These are phyloP conservation scores for Rhodotorula sp. DNA, from an alignment of 1,284 basidiomycete species.

Conservation along the genomic window DNA sequence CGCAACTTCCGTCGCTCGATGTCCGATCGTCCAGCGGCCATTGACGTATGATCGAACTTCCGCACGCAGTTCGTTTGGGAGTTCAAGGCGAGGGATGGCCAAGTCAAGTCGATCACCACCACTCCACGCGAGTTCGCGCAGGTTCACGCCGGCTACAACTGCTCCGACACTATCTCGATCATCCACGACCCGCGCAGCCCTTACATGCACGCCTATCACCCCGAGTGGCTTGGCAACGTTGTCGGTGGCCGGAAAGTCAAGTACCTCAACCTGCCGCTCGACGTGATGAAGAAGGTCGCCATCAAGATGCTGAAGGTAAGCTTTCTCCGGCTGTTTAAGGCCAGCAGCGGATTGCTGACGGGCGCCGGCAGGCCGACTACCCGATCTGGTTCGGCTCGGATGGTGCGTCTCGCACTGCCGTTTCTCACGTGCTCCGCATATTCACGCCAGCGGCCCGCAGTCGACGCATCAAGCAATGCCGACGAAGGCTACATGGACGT, in stretches of 20 bases:
- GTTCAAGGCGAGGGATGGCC: slow-evolving; percentile 71
- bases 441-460: not conserved
- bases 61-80: slow-evolving; percentile 70
- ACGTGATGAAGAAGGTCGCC: slow-evolving; percentile 73
- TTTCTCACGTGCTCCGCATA: too few relatives aligned
- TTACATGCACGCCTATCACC: slow-evolving; percentile 79
- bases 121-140: slow-evolving; percentile 71
- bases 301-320: slow-evolving; percentile 54
- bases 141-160: slow-evolving; percentile 47
- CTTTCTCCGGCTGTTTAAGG: too few relatives aligned
- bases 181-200: slow-evolving; percentile 91
- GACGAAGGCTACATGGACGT: slow-evolving; percentile 57
- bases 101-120: slow-evolving; percentile 69
- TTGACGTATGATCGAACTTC: rapidly evolving
- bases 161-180: slow-evolving; percentile 74
- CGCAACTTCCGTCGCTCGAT: not conserved
- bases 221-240: slow-evolving; percentile 87
- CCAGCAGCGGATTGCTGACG: not conserved
- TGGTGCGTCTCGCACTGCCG: slow-evolving; percentile 44
- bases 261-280: slow-evolving; percentile 81
- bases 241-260: slow-evolving; percentile 76
- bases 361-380: slow-evolving; percentile 53
- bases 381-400: slow-evolving; percentile 77
- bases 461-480: slow-evolving; percentile 47
- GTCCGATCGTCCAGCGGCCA: not conserved